Evolutionary conservation across 78 protist genomes (phyloP), one percentile per base, ranked within the genome.

Genomic region (Speleostelium caveatum): DNA sequence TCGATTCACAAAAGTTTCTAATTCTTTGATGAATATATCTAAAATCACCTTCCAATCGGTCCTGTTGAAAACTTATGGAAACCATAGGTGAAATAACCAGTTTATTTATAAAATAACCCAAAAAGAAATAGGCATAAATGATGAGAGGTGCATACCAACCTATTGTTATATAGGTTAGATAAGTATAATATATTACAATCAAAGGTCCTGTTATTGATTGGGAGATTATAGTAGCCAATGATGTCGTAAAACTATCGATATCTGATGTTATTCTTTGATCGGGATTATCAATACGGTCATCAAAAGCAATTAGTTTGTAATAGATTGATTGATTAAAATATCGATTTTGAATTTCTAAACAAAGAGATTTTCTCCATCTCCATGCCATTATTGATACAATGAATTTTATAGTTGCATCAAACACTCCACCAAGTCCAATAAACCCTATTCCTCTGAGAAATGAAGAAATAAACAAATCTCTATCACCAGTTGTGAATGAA

Each of bases 131-230:
- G 24, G 38, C 89, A 49, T 74, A 71, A 22, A 92, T 53, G 26
- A 92, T 63, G 16, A 80, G 26, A 10, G 95, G 95, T 36, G 95
- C 95, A 83, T 92, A 92, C 95, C 95, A 92, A 28, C 55, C 67
- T 8, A 92, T 78, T 12, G 36, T 22, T 1, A 24, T 45, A 33
- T 39, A 73, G 0, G 83, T 67, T 66, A 78, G 22, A 36, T 65
- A 92, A 19, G 92, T 92, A 49, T 92, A 92, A 38, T 85, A 69
- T 19, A 45, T 69, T 6, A 92, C 51, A 0, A 71, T 69, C 60
- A 92, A 35, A 7, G 95, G 95, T 6, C 73, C 73, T 22, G 87
- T 85, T 22, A 92, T 58, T 22, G 60, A 59, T 58, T 92, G 80
- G 0, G 73, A 63, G 5, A 80, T 16, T 4, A 92, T 68, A 2